Evolutionary conservation across 2,329 filamentous ascomycete species (phyloP).

Genomic region (Thielaviopsis ethacetica): DNA sequence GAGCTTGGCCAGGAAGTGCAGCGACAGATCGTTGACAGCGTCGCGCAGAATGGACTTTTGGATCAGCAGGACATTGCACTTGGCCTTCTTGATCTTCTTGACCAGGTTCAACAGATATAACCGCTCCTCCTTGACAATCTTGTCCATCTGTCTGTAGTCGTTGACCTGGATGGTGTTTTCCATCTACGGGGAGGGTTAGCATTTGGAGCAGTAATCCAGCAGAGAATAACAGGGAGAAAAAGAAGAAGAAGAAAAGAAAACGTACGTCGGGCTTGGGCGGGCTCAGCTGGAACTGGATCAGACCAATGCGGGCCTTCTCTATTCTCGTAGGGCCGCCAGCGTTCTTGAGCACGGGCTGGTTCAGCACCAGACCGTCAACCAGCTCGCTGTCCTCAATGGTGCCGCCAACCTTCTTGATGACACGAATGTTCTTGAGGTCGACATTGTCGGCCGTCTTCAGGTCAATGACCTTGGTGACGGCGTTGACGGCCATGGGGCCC

Average conservation of each 20-base stretch:
- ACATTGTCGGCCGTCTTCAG: conserved; percentile 92
- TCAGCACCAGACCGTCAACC: conserved; percentile 83
- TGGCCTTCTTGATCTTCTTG: conserved; percentile 99
- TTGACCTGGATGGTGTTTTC: conserved; percentile 99
- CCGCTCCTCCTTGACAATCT: conserved; percentile 98
- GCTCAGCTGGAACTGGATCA: conserved; percentile 97
- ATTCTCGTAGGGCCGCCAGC: conserved; percentile 80
- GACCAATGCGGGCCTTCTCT: conserved; percentile 91
- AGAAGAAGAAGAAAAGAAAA: conserved; percentile 12
- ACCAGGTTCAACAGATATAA: conserved; percentile 97
- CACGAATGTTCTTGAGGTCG: conserved; percentile 88
- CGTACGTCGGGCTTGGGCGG: conserved; percentile 89
- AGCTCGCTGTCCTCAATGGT: conserved; percentile 98
- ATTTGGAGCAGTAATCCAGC: background rate
- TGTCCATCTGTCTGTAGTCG: conserved; percentile 99
- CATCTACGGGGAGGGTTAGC: conserved; percentile 42
- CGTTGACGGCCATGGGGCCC: conserved; percentile 95
- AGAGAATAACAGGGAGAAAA: too few relatives aligned
- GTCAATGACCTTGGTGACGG: conserved; percentile 90
- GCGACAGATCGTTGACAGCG: conserved; percentile 89
- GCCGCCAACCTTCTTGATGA: conserved; percentile 93
- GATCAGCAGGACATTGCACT: conserved; percentile 96
- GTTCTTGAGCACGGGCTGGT: conserved; percentile 85
- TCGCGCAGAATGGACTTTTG: conserved; percentile 97
- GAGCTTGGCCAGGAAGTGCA: conserved; percentile 94